A percentile compares a stretch with the other conserved stretches of the same genome.
Evolutionary conservation across 495 filamentous ascomycete genomes (phyloP).

Genomic region (Echria macrotheca): DNA sequence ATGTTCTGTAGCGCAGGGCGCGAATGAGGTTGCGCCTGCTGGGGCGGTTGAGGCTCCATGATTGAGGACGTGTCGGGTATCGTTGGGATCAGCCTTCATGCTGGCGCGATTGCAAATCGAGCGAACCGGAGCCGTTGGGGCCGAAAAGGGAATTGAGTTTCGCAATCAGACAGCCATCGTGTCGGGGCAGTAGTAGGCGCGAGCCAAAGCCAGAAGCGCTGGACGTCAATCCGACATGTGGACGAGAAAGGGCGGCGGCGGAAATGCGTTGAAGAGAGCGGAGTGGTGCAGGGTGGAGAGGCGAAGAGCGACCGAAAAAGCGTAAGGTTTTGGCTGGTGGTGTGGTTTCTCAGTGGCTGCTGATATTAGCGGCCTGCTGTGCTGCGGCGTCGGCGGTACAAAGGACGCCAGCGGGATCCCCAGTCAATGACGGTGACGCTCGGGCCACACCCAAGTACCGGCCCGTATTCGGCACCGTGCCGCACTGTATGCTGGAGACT

Average conservation of each 20-base stretch:
- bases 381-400: slow-evolving; percentile 23
- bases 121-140: slow-evolving; percentile 5
- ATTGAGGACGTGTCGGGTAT: slow-evolving; percentile 18
- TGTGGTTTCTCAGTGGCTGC: slow-evolving; percentile 10
- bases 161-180: slow-evolving; percentile 24
- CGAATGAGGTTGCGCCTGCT: slow-evolving; percentile 24
- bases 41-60: slow-evolving; percentile 31
- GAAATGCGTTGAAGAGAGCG: neutral
- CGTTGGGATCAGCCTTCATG: slow-evolving; percentile 26
- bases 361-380: slow-evolving; percentile 17
- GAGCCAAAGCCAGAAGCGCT: neutral
- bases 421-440: slow-evolving; percentile 5
- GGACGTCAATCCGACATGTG: slow-evolving; percentile 3
- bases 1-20: slow-evolving; percentile 35
- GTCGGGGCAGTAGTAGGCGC: neutral
- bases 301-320: slow-evolving; percentile 13
- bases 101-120: slow-evolving; percentile 18
- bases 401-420: slow-evolving; percentile 8
- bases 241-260: neutral
- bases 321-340: slow-evolving; percentile 11
- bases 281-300: slow-evolving; percentile 7
- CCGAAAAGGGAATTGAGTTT: slow-evolving; percentile 10
- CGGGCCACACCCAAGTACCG: neutral
- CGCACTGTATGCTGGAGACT: no score
- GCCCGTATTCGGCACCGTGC: slow-evolving; percentile 1